Evolutionary conservation across 106 monocot genomes (phyloP).

Genomic region (Allium fistulosum): DNA sequence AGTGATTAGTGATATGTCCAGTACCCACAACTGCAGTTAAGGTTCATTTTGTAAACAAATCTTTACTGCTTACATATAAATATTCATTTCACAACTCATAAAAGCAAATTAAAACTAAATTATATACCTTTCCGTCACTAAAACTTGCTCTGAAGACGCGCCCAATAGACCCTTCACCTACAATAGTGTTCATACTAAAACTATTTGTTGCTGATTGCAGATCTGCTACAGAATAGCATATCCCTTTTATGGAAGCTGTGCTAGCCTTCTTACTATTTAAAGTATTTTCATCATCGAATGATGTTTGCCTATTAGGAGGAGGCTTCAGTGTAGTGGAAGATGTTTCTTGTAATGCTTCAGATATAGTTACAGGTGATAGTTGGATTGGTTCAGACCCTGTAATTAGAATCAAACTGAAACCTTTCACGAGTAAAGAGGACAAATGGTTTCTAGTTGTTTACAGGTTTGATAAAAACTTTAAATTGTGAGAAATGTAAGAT

Average conservation of each 20-base stretch:
- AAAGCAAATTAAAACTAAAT: neutral
- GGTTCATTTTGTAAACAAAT: too few relatives aligned
- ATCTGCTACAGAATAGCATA: conserved; percentile 77
- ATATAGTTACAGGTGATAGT: conserved; percentile 13
- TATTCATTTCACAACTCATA: neutral
- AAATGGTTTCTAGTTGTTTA: too few relatives aligned
- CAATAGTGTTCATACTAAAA: conserved; percentile 70
- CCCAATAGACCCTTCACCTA: conserved; percentile 79
- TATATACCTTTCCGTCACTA: conserved; percentile 74
- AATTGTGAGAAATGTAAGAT: neutral
- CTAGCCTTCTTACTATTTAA: conserved; percentile 41
- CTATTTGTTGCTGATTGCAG: conserved; percentile 85
- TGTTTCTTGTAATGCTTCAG: conserved; percentile 21
- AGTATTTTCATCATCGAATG: conserved; percentile 65
- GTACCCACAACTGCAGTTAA: too few relatives aligned
- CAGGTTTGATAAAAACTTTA: too few relatives aligned
- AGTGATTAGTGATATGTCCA: too few relatives aligned
- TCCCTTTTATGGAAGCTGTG: conserved; percentile 35
- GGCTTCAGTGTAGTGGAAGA: conserved; percentile 48
- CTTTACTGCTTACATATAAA: too few relatives aligned
- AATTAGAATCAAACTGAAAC: conserved; percentile 4
- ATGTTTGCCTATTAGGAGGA: conserved; percentile 47
- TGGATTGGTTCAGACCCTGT: conserved; percentile 55
- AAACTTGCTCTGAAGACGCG: conserved; percentile 81
- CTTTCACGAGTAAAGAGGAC: neutral